Conservation (phyloP, 371 early-diverging fungal species). For the Rhizomucor pusillus region DNA sequence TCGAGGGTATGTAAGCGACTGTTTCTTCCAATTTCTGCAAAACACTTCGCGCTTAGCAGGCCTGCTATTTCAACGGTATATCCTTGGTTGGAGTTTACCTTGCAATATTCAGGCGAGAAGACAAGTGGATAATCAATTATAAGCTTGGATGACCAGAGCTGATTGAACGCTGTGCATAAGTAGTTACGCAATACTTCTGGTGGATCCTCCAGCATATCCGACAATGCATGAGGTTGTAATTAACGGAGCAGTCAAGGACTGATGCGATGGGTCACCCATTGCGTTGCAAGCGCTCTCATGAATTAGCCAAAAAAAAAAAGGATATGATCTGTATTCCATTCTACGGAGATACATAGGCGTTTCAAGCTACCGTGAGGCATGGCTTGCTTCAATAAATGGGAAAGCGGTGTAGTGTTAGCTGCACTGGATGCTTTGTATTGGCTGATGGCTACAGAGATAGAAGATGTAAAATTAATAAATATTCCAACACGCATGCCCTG, state of each 20-base stretch:
- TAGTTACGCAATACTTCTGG: slow-evolving; percentile 1
- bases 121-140: slow-evolving; percentile 1
- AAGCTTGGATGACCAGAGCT: not conserved
- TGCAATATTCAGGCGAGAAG: slow-evolving; percentile 1
- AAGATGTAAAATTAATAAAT: not conserved
- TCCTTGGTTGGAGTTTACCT: slow-evolving; percentile 1
- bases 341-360: not conserved
- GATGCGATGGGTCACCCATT: no score
- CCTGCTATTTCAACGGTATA: no score
- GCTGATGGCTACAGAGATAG: not conserved
- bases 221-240: not conserved
- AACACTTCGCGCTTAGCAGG: no score
- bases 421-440: not conserved
- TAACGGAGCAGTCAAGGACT: no score
- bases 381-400: not conserved
- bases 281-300: no score
- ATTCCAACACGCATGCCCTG: no score
- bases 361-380: slow-evolving; percentile 1
- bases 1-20: not conserved
- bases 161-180: not conserved
- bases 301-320: slow-evolving; percentile 3
- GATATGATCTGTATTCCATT: slow-evolving; percentile 9
- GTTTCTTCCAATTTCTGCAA: slow-evolving; percentile 2
- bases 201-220: slow-evolving; percentile 6
- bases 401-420: slow-evolving; percentile 1